phyloP scores from a whole-genome alignment of 305 asterid genomes.

The Fraxinus albicans region DNA sequence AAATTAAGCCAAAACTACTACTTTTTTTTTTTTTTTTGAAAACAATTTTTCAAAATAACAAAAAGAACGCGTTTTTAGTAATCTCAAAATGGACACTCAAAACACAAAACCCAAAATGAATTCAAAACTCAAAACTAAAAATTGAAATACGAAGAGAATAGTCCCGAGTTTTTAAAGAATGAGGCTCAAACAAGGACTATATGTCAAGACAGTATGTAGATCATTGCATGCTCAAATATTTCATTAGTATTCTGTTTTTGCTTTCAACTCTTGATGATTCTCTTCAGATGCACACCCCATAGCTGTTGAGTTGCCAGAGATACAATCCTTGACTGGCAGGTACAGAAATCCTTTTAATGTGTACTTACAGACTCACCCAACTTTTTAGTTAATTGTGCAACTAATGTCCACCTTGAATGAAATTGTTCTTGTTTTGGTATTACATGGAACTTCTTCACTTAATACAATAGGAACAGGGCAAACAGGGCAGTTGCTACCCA shows the following conservation, averaged over 20 bases:
- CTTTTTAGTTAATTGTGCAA: constrained; percentile 16
- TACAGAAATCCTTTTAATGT: constrained; percentile 25
- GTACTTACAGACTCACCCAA: constrained; percentile 14
- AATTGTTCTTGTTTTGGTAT: neutral
- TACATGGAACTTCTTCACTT: neutral
- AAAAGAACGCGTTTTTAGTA: too few species aligned
- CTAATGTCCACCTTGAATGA: constrained; percentile 8
- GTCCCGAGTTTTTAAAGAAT: too few species aligned
- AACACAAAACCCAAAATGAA: too few species aligned
- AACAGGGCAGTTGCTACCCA: neutral
- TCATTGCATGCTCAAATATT: neutral
- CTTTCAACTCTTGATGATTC: constrained; percentile 21
- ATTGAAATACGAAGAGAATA: too few species aligned
- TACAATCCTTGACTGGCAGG: constrained; percentile 84
- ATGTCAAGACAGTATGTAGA: constrained; percentile 6
- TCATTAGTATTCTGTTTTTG: neutral
- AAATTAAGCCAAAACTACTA: too few species aligned
- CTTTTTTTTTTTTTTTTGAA: too few species aligned
- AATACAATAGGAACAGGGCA: neutral
- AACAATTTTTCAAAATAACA: too few species aligned
- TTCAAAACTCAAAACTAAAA: too few species aligned
- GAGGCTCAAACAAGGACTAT: neutral
- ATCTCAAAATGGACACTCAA: too few species aligned
- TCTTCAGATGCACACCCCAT: constrained; percentile 94
- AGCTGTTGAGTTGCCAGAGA: constrained; percentile 85